phyloP scores from a whole-genome alignment of 768 basidiomycete genomes.

The Lyophyllum shimeji region DNA sequence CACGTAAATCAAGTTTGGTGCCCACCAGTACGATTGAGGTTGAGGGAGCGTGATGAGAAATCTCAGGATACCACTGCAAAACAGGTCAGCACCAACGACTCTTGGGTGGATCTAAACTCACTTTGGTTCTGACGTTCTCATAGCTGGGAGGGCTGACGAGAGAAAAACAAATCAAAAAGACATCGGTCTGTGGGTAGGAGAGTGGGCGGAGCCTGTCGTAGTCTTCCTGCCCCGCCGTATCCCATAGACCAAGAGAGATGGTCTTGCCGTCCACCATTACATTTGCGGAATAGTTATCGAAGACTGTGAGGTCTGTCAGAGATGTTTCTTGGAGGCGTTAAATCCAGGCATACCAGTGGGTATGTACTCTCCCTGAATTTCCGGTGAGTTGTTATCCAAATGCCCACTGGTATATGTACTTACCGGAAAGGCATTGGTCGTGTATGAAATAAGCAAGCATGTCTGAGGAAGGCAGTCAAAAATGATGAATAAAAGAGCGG shows the following conservation, averaged over 20 bases:
- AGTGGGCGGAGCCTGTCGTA: constrained; percentile 97
- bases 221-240: constrained; percentile 99
- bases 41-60: constrained; percentile 94
- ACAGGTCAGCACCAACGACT: constrained; percentile 12
- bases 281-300: constrained; percentile 98
- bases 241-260: constrained; percentile 97
- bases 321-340: neutral
- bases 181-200: constrained; percentile 98
- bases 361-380: constrained; percentile 86
- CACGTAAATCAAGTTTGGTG: constrained; percentile 96
- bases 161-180: constrained; percentile 99
- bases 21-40: constrained; percentile 94
- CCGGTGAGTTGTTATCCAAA: constrained; percentile 16
- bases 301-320: constrained; percentile 52
- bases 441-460: constrained; percentile 98
- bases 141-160: constrained; percentile 97
- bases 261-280: constrained; percentile 99
- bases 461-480: constrained; percentile 56
- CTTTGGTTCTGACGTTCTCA: constrained; percentile 98
- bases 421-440: constrained; percentile 96
- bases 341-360: constrained; percentile 66
- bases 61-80: constrained; percentile 91
- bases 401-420: constrained; percentile 29
- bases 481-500: constrained; percentile 9
- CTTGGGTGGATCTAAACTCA: constrained; percentile 30